phyloP scores from a whole-genome alignment of 1,284 basidiomycete genomes.

The Bjerkandera adusta region DNA sequence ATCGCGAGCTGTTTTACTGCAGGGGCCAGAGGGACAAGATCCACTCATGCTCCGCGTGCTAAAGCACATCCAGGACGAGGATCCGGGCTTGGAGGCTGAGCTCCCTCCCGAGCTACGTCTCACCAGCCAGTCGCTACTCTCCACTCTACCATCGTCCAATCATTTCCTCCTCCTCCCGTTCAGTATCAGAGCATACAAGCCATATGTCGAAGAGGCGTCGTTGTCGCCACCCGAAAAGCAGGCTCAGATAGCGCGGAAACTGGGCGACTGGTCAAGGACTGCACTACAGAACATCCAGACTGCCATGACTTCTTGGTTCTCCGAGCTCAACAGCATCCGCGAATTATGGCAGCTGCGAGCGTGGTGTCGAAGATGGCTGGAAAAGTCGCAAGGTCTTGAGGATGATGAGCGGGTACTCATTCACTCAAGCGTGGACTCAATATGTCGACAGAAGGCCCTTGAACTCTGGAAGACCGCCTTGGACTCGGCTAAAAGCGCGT shows the following conservation, averaged over 20 bases:
- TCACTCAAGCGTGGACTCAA: conserved; percentile 44
- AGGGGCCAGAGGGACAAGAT: conserved; percentile 23
- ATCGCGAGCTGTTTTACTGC: conserved; percentile 52
- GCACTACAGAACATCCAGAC: conserved; percentile 44
- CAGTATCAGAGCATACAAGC: conserved; percentile 64
- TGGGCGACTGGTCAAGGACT: conserved; percentile 60
- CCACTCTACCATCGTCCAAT: conserved; percentile 67
- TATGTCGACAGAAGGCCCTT: conserved; percentile 48
- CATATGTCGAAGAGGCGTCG: conserved; percentile 67
- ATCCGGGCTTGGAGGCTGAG: conserved; percentile 19
- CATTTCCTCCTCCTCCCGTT: conserved; percentile 66
- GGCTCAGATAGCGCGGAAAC: conserved; percentile 40
- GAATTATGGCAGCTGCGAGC: conserved; percentile 67
- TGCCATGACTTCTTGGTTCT: conserved; percentile 55
- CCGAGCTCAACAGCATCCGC: conserved; percentile 49
- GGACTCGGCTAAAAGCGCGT: conserved; percentile 39
- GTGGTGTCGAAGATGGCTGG: conserved; percentile 47
- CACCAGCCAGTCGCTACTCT: conserved; percentile 60
- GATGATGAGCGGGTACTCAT: conserved; percentile 42
- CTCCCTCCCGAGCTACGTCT: conserved; percentile 57
- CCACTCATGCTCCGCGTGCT: conserved; percentile 58
- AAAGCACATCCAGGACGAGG: conserved; percentile 55
- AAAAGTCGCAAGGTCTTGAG: conserved; percentile 38
- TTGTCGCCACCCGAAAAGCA: conserved; percentile 47
- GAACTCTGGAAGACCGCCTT: conserved; percentile 57